Base-by-base conservation (phyloP, 805 yeast genomes). In the Cyberlindnera maritima region DNA sequence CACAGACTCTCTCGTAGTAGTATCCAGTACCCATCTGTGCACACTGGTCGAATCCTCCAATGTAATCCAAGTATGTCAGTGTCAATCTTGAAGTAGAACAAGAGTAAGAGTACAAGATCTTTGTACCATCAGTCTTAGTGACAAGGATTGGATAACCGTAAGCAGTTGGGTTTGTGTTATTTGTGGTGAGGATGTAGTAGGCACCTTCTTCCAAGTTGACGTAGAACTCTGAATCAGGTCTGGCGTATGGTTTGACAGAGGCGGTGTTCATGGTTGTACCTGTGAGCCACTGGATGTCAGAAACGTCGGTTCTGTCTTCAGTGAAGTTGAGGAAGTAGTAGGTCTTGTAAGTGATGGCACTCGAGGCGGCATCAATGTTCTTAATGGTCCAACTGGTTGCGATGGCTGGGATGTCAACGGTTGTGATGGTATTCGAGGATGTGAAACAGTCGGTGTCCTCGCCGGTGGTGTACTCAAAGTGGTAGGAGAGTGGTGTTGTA, bases 161-260 rank as follows among this genome's bases (percentile, higher is more conserved):
- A 14, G 50, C 41, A 1, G 20, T 17, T 17, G 47, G 43, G 18
- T 15, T 26, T 9, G 14, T 11, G n/a, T 25, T 2, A 8, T 15
- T 17, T 6, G 39, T 35, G 13, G 19, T 36, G 34, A 46, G 20
- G 25, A 41, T 32, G 35, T 42, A 49, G 37, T 41, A 41, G 13
- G 46, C 47, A 50, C 59, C 59, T 39, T 56, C 48, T 25, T 52
- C 25, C 41, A 52, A 38, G 40, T 56, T 56, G 35, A 56, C 47
- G 45, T 48, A 45, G 15, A 45, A 29, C 9, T 47, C 52, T 26
- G 56, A 41, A 2, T 25, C 48, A 13, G 47, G 43, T 12, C 28
- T 11, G 13, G 32, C 31, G 6, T 3, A 2, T 15, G 32, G 8
- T 7, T 17, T 9, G 13, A 15, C 12, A 13, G 13, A 23, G 4